Evolutionary conservation across 768 basidiomycete species (phyloP), one percentile per base, ranked within the genome.

Genomic region (Nidularia sp.): DNA sequence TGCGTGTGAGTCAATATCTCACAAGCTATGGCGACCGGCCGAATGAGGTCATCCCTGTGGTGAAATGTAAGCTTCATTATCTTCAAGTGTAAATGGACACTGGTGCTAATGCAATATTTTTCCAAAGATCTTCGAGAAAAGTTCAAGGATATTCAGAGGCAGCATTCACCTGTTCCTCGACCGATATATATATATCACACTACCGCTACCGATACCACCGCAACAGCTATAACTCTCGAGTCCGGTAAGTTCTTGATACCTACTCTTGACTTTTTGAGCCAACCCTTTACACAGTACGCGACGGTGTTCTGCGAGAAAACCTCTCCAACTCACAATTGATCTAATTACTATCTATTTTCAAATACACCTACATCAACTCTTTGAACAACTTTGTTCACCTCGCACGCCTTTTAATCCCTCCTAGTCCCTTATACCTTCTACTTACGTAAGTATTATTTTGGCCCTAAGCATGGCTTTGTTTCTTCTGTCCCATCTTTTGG

Each of bases 21-120:
- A 76, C 83, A 1, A 80, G 81, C 9, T 89, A 79, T 55, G 86
- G 83, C 0, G 75, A 83, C 36, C 66, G 84, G 41, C 69, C 78
- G 6, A 90, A 90, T 56, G 84, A 88, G 35, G 64, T 74, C 0
- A 59, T 63, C 3, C 66, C 70, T 0, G 77, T 83, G 35, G 73
- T 83, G 1, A 79, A 77, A 65, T 89, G 86, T 85, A 53, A 46
- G 78, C 76, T 12, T 48, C 12, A 8, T 42, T 9, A 31, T 36
- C 47, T 47, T 29, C 25, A 9, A 29, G 44, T 45, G 3, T n/a
- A 9, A 45, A 9, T 3, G 44, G 49, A 7, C 33, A 18, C 35
- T 47, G 36, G 34, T 18, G 15, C 57, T 15, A 39, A 41, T 35
- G 34, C 25, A 29, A n/a, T 34, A 32, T 4, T 6, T 22, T 42